A percentile compares a stretch with the other conserved stretches of the same genome.
Evolutionary conservation across 2,329 filamentous ascomycete genomes (phyloP).

Genomic region (Talaromyces sp.): DNA sequence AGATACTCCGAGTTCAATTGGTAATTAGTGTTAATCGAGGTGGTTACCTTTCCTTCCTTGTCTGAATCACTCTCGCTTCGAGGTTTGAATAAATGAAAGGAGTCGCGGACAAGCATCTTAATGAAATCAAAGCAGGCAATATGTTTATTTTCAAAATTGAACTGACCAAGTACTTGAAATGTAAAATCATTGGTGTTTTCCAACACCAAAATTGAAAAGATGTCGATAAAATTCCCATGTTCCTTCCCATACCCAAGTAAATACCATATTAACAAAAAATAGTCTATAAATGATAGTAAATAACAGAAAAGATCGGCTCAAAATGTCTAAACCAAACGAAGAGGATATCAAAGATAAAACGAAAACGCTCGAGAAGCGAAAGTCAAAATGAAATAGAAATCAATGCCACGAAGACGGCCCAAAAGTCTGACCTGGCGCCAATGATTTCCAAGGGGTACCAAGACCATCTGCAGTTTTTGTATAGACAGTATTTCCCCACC

Average conservation of each 20-base stretch:
- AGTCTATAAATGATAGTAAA: not conserved
- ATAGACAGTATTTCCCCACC: constrained; percentile 45
- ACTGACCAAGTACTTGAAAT: not conserved
- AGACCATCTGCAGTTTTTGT: constrained; percentile 40
- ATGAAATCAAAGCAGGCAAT: not conserved
- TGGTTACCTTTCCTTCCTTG: not conserved
- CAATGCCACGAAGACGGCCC: constrained; percentile 15
- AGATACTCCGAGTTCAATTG: not conserved
- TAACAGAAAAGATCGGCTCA: not conserved
- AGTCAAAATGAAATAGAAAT: not conserved
- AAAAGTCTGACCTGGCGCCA: constrained; percentile 11
- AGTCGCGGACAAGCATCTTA: not conserved
- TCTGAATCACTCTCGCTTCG: not conserved
- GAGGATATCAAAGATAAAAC: not conserved
- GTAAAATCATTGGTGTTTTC: not conserved
- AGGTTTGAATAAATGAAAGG: not conserved
- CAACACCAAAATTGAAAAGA: not conserved
- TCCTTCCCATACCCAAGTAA: not conserved
- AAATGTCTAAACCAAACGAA: not conserved
- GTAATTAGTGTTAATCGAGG: not conserved
- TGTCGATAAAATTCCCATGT: not conserved
- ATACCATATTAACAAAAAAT: not conserved
- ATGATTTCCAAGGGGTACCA: constrained; percentile 33
- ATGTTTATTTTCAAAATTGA: not conserved
- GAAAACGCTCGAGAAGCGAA: not conserved